Base-by-base conservation (phyloP, 345 rosid genomes). In the Euphorbia peplus region DNA sequence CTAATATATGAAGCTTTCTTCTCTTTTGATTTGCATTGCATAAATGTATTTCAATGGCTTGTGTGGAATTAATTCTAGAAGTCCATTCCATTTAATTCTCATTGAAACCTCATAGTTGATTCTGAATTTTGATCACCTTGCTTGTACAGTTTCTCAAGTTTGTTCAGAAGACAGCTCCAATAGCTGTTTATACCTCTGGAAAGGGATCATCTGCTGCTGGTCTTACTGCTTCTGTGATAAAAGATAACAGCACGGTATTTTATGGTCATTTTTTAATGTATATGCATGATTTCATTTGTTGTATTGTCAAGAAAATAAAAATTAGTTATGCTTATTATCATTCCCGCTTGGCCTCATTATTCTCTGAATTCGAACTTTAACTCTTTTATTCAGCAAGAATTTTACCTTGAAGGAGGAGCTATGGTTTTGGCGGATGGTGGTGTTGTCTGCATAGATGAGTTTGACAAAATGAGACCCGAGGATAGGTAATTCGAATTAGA, bases 391-490 rank as follows among this genome's bases (percentile, higher is more conserved):
- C 84, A 89, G 99, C 89, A 95, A 7, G 99, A 95, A 78, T 95
- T 95, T 82, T 95, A 95, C 79, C 97, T 93, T 47, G 99, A 91
- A 86, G 99, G 97, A 46, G 99, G 99, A 73, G 99, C 97, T 70
- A 95, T 95, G 97, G 99, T 95, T 78, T 84, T 95, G 85, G 97
- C 93, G 30, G 97, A 95, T 79, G 97, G 97, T 59, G 99, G 99
- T 51, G 97, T 95, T 73, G 97, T 91, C 39, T 95, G 99, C 75
- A 95, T 95, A 59, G 97, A 91, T 54, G 99, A 91, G 81, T 95
- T 93, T 68, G 95, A 95, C 84, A 95, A 95, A 84, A 95, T 95
- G 99, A 89, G 96, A 79, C 89, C 99, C 2, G 99, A 95, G 78
- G 99, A 95, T 73, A 87, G 97, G 97, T 90, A 87, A 70, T 54